Evolutionary conservation across 2,329 filamentous ascomycete genomes (phyloP).

Genomic region (Aspergillus arachidicola): DNA sequence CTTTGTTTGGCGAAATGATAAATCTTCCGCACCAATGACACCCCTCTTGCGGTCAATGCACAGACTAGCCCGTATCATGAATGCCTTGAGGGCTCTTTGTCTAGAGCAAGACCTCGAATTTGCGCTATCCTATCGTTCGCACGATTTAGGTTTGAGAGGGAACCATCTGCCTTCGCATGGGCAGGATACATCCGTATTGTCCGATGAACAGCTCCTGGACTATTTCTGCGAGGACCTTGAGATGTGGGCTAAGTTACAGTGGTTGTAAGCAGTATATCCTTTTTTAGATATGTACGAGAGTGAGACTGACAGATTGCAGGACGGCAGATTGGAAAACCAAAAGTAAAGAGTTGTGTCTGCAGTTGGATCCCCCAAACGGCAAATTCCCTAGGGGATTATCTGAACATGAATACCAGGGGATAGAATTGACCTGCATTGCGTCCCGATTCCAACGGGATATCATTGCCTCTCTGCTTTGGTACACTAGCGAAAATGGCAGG

Average conservation of each 20-base stretch:
- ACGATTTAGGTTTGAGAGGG: neutral
- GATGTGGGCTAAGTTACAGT: slow-evolving; percentile 6
- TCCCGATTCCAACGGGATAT: slow-evolving; percentile 2
- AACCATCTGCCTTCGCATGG: neutral
- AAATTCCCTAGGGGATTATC: neutral
- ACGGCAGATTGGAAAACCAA: neutral
- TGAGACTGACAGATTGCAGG: neutral
- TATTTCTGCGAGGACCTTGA: slow-evolving; percentile 3
- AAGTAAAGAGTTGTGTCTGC: neutral
- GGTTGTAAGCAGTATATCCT: neutral
- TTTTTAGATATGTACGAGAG: neutral
- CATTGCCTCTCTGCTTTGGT: neutral
- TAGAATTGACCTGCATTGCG: neutral
- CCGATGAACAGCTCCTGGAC: neutral
- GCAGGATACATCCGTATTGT: neutral
- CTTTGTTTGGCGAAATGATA: neutral
- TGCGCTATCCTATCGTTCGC: neutral
- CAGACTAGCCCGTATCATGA: neutral
- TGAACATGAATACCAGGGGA: neutral
- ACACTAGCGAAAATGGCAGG: neutral
- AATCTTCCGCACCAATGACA: neutral
- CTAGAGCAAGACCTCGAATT: neutral
- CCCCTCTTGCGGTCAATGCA: neutral
- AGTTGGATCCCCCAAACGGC: neutral
- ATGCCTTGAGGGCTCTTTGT: neutral